Base-by-base conservation (phyloP, 306 rosid genomes). In the Coriaria nepalensis region DNA sequence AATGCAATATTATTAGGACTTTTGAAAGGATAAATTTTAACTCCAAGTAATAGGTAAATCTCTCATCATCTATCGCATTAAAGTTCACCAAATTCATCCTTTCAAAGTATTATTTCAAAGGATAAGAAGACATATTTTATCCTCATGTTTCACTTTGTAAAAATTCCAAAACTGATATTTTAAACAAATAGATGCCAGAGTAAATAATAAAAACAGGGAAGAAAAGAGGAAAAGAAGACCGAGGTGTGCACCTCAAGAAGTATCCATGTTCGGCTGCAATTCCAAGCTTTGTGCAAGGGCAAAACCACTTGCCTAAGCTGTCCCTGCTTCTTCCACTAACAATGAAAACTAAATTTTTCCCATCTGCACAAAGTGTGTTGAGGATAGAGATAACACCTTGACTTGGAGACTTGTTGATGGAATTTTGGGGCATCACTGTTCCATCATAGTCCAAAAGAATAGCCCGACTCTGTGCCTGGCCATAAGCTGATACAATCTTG, bases 201-300 rank as follows among this genome's bases (percentile, higher is more conserved):
- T 3, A 20, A 20, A 20, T 20, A 20, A 20, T 20, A 20, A 20
- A 20, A 20, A 20, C 3, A 20, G 29, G 29, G 29, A 20, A 20
- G 29, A 20, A 20, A 20, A 20, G 29, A 20, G 29, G 29, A 20
- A 20, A 20, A 20, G 29, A 20, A 20, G 29, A 20, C 29, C 29
- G 3, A 20, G 3, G 29, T 20, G 56, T 73, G 45, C 15, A 87
- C 96, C 96, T 80, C 55, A 75, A 40, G 59, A 83, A 80, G 75
- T 73, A 76, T 12, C 96, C 96, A 63, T 87, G 93, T 57, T 87
- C 96, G 9, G 96, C 93, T 5, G 93, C 92, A 53, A 87, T 78
- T 53, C 93, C 96, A 49, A 87, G 78, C 45, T 9, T 66, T 64
- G 78, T 62, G 55, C 87, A 80, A 13, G 94, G 67, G 50, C 76